Evolutionary conservation across 805 yeast species (phyloP).

Genomic region (Wickerhamiella spandovensis): DNA sequence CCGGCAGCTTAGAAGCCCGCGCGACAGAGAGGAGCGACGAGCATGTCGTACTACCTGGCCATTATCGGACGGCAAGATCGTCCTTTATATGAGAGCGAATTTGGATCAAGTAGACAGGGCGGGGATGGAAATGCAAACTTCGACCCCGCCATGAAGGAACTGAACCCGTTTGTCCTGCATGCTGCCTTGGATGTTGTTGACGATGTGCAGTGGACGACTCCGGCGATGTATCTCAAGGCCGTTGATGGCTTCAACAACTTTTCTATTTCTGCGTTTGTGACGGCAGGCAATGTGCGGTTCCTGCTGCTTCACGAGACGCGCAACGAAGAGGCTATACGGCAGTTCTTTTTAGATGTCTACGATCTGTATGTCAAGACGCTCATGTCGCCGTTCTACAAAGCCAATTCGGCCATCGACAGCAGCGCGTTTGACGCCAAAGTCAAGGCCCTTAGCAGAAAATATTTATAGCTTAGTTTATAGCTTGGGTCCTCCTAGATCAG

Average conservation of each 20-base stretch:
- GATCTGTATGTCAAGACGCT: slow-evolving; percentile 78
- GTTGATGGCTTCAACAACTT: slow-evolving; percentile 80
- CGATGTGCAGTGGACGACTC: slow-evolving; percentile 70
- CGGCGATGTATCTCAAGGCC: slow-evolving; percentile 52
- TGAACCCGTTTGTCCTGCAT: slow-evolving; percentile 79
- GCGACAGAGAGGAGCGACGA: too few species aligned
- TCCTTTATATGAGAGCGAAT: slow-evolving; percentile 79
- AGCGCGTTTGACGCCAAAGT: slow-evolving; percentile 67
- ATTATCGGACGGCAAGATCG: slow-evolving; percentile 77
- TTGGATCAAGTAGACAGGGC: slow-evolving; percentile 58
- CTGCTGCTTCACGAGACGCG: slow-evolving; percentile 52
- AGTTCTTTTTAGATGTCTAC: slow-evolving; percentile 72
- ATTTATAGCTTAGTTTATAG: slow-evolving; percentile 31
- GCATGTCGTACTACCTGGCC: slow-evolving; percentile 75
- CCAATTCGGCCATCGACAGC: slow-evolving; percentile 60
- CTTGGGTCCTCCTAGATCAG: neutral
- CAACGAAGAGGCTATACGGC: slow-evolving; percentile 63
- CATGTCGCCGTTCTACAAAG: slow-evolving; percentile 73
- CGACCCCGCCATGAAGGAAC: slow-evolving; percentile 56
- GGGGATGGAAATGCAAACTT: slow-evolving; percentile 52
- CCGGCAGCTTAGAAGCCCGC: too few species aligned
- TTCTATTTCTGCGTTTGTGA: slow-evolving; percentile 68
- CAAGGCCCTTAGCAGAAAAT: slow-evolving; percentile 58
- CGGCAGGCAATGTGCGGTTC: slow-evolving; percentile 78
- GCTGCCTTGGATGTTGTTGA: slow-evolving; percentile 86